Evolutionary conservation across 129 eudicot species (phyloP), one percentile per base, ranked within the genome.

Genomic region (Ambrosia trifida): DNA sequence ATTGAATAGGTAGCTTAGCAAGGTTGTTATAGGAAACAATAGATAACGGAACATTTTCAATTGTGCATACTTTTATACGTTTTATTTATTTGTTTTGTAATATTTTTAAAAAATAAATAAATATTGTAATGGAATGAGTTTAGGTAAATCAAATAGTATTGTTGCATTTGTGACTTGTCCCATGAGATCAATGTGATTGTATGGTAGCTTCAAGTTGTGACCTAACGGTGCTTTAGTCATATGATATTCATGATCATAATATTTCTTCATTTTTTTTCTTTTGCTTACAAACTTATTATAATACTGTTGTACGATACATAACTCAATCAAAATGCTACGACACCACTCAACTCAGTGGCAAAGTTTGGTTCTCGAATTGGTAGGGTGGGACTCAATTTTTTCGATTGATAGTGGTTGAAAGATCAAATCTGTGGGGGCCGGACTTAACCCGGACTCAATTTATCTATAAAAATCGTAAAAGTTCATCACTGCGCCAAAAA

Each of bases 221-320:
- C 72, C 77, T 11, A 78, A 78, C 82, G 32, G 72, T 64, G 70
- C 40, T 43, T 63, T 65, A 10, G 33, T 78, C 82, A 78, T 78
- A 52, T 70, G 46, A 64, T 16, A 64, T 70, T 52, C 72, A 64
- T 78, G 82, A 78, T 61, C 28, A 30, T 36, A 31, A 19, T 57
- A 43, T 46, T 67, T 76, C 18, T 51, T 38, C 52, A 12, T 18
- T 40, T 31, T 63, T 35, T 43, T n/a, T 52, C 28, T 13, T 36
- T 12, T 62, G 36, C 24, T 41, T 4, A 19, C 12, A 35, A 54
- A 75, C 66, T 54, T 28, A 53, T 18, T 65, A 16, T 0, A 58
- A 30, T 58, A 58, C 13, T 57, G 14, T 28, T 12, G 9, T 57
- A 18, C 2, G 30, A 52, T 52, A 52, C 12, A 52, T 2, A 52